A percentile compares a stretch with the other conserved stretches of the same genome.
Conservation (phyloP, 1,284 basidiomycete species). For the Cutaneotrichosporon spelunceum region DNA sequence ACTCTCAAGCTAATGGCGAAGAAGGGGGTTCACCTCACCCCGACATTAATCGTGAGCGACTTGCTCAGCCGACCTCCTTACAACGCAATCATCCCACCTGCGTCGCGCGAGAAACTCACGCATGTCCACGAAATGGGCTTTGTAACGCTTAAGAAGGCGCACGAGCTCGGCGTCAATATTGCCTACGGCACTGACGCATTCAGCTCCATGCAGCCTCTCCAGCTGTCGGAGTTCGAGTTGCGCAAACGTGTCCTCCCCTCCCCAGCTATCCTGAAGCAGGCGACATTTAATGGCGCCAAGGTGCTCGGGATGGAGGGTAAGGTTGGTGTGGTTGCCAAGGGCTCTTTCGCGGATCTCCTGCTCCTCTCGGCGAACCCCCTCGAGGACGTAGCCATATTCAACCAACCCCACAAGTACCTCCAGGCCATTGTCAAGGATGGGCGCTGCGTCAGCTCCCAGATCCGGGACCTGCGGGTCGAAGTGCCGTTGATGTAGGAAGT, state of each 20-base stretch:
- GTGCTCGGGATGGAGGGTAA: conserved; percentile 49
- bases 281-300: conserved; percentile 54
- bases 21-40: conserved; percentile 53
- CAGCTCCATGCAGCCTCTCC: conserved; percentile 29
- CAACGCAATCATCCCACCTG: conserved; percentile 25
- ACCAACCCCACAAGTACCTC: conserved; percentile 49
- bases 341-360: conserved; percentile 54
- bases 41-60: conserved; percentile 55
- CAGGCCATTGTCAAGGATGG: conserved; percentile 37
- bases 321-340: conserved; percentile 51
- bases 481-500: conserved; percentile 17
- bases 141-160: conserved; percentile 30
- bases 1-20: conserved; percentile 50
- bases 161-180: conserved; percentile 35
- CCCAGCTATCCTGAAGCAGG: conserved; percentile 52
- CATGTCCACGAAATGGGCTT: conserved; percentile 28
- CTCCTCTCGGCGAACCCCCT: conserved; percentile 55
- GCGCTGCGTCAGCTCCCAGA: conserved; percentile 26
- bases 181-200: conserved; percentile 36
- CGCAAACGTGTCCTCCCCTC: conserved; percentile 52
- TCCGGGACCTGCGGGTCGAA: conserved; percentile 33
- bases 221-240: conserved; percentile 50
- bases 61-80: conserved; percentile 30
- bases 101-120: conserved; percentile 28
- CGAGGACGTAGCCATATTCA: conserved; percentile 54